phyloP scores from a whole-genome alignment of 1,139 yeast genomes.

The Eremothecium sinecaudum region DNA sequence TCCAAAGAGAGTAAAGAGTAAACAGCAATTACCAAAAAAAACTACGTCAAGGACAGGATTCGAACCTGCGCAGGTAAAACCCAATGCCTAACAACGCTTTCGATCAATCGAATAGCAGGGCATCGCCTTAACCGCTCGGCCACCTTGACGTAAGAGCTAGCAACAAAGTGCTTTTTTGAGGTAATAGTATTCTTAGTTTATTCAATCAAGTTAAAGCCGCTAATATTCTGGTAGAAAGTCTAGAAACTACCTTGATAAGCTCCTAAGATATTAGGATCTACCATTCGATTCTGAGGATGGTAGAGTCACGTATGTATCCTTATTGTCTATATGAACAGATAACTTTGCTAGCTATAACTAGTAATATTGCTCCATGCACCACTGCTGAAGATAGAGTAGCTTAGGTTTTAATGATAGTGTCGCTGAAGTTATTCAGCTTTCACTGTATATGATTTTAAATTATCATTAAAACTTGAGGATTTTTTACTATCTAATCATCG shows the following conservation, averaged over 20 bases:
- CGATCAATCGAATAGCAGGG: slow-evolving; percentile 48
- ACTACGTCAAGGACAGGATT: slow-evolving; percentile 51
- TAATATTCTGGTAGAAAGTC: not conserved
- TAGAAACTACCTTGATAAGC: not conserved
- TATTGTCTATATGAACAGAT: not conserved
- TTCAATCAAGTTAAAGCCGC: not conserved
- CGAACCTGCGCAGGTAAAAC: slow-evolving; percentile 57
- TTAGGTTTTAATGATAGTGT: too few relatives aligned
- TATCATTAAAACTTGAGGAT: too few relatives aligned
- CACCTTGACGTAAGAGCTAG: slow-evolving; percentile 6
- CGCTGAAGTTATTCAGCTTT: too few relatives aligned
- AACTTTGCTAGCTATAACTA: too few relatives aligned
- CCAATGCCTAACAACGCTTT: slow-evolving; percentile 38
- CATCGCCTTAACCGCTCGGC: slow-evolving; percentile 77
- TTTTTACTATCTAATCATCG: too few relatives aligned
- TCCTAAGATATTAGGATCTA: not conserved
- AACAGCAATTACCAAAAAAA: not conserved
- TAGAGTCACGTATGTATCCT: not conserved
- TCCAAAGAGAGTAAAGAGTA: too few relatives aligned
- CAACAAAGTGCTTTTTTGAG: not conserved
- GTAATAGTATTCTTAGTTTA: not conserved
- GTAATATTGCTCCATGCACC: too few relatives aligned
- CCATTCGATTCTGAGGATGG: not conserved
- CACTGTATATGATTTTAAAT: too few relatives aligned
- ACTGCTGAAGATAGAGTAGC: too few relatives aligned